Conservation (phyloP, 495 filamentous ascomycete species). For the Patellaria atrata region DNA sequence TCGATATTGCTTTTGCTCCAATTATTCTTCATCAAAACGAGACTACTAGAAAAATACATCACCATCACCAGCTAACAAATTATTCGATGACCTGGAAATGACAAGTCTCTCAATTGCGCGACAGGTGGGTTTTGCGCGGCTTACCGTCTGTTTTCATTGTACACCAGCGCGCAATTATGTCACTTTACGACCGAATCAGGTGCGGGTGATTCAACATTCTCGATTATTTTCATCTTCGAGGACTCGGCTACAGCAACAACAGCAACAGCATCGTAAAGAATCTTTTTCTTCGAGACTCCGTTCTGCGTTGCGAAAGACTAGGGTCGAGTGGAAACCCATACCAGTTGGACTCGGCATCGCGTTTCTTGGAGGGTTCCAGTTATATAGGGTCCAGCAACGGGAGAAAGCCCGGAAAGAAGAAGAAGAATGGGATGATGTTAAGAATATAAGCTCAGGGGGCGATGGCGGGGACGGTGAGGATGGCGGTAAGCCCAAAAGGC, state of each 20-base stretch:
- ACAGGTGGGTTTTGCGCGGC: too few relatives aligned
- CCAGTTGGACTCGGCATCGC: slow-evolving; percentile 79
- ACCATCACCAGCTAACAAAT: too few relatives aligned
- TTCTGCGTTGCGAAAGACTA: slow-evolving; percentile 54
- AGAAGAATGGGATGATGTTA: slow-evolving; percentile 25
- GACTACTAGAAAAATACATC: too few relatives aligned
- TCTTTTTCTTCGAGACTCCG: slow-evolving; percentile 50
- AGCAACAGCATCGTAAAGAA: slow-evolving; percentile 32
- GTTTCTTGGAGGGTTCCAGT: slow-evolving; percentile 69
- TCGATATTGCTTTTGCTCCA: too few relatives aligned
- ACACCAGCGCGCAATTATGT: too few relatives aligned
- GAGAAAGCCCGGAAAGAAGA: slow-evolving; percentile 39
- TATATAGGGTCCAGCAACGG: slow-evolving; percentile 51
- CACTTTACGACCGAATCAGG: too few relatives aligned
- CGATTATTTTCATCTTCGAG: slow-evolving; percentile 33
- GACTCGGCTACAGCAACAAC: slow-evolving; percentile 28
- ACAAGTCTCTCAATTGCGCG: too few relatives aligned
- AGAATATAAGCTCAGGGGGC: slow-evolving; percentile 1
- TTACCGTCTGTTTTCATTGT: too few relatives aligned
- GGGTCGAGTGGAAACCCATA: slow-evolving; percentile 90
- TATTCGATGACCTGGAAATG: too few relatives aligned
- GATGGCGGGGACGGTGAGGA: slow-evolving; percentile 15
- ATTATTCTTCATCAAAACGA: too few relatives aligned
- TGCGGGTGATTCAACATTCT: slow-evolving; percentile 8
- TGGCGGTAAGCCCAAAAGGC: slow-evolving; percentile 39